Base-by-base conservation (phyloP, 2,329 filamentous ascomycete species). In the Colletotrichum sp. region DNA sequence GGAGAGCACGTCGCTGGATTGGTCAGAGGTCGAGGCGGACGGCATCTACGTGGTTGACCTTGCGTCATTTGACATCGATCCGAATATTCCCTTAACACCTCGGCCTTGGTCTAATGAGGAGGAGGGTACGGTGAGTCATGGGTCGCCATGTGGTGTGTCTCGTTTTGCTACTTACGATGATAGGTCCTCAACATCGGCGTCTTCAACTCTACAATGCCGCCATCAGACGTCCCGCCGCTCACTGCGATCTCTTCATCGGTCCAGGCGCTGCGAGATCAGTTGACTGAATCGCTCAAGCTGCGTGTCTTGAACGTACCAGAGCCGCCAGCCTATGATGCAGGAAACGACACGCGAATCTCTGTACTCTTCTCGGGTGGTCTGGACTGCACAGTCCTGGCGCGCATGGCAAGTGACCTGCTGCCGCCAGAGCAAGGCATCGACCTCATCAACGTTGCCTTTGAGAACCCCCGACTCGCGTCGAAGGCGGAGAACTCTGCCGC, bases 401-500 rank as follows among this genome's bases (percentile, higher is more conserved):
- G 96, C 58, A 85, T 98, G 28, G 88, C 91, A 13, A 94, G 98
- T 81, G 94, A 98, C 15, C 84, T 97, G 4, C 82, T 98, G 3
- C 94, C 94, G 0, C 16, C 82, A 0, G 84, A 89, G 6, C 93
- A 97, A 80, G 87, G 90, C 2, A 93, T 99, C 76, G 97, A 98
- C 81, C 88, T 99, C 10, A 89, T 99, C 77, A 99, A 99, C 79
- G 96, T 99, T 61, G 97, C 96, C 1, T 99, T 99, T 80, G 95
- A 99, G 83, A 99, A 99, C 78, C 96, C 96, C 1, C 91, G 95
- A 36, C 91, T 93, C 78, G 92, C 89, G 75, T 92, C 88, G 5
- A 88, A 91, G 58, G 80, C 82, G 1, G 77, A 76, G 21, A 76
- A 56, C 8, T 34, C 61, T 12, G 32, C 55, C 5, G 26, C 86